Evolutionary conservation across 176 grass and related monocot genomes (phyloP), one percentile per base, ranked within the genome.

Genomic region (Urochloa ruziziensis): DNA sequence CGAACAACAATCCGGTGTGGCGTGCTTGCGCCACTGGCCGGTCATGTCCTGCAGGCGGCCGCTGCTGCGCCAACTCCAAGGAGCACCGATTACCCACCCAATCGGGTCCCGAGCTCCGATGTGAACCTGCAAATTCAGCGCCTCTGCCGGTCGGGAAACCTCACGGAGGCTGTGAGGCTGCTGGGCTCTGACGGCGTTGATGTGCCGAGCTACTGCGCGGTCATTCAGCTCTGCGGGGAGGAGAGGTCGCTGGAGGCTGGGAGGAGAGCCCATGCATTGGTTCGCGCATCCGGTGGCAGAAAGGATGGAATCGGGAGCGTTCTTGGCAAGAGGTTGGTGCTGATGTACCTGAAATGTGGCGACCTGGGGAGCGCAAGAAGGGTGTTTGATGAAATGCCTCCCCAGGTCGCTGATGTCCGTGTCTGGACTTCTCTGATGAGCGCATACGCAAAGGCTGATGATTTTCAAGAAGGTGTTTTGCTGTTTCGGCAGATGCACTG

Each of bases 191-290:
- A 57, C 33, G 62, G 29, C 27, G 69, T 91, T 6, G 73, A 87
- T 33, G 58, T 85, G 11, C 42, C 84, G 56, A 61, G 78, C 87
- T 91, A 91, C 39, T 92, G 83, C 74, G 86, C 80, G 16, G 84
- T 97, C 46, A 46, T 94, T 4, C 88, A 97, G 78, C 92, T 94
- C 21, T 97, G 92, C 53, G 93, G 76, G 43, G 82, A 97, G 71
- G 14, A 78, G 36, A 36, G 85, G 54, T 92, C 88, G 18, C 40
- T 94, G 61, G 90, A 94, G 4, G 72, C 87, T 10, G 92, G 90
- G 17, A 92, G 63, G 85, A 92, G 80, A 61, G 79, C 83, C 29
- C 86, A 97, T 77, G 73, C 80, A n/a, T 58, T 92, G 23, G 25
- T 91, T 5, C 81, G 90, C 6, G 75, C 85, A 21, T 91, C 89